phyloP scores from a whole-genome alignment of 208 protist species.

The Jaenimonas drosophilae region DNA sequence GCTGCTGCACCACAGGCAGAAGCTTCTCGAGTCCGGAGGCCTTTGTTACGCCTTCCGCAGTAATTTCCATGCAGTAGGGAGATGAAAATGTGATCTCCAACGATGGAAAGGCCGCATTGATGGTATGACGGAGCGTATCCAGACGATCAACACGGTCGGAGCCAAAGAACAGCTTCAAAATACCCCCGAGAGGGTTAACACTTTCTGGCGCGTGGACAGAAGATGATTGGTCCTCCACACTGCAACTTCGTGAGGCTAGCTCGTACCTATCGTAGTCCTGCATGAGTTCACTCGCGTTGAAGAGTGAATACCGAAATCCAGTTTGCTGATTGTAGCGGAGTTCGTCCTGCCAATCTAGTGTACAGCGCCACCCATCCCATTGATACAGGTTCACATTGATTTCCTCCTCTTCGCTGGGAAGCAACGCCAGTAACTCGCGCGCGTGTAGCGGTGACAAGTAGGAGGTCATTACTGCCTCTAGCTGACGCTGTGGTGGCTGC shows the following conservation, averaged over 20 bases:
- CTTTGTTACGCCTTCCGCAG: constrained; percentile 3
- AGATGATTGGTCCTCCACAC: no score
- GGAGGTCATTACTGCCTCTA: constrained; percentile 2
- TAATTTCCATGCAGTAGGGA: constrained; percentile 6
- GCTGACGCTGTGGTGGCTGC: no score
- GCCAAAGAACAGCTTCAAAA: constrained; percentile 6
- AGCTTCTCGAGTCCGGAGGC: background rate
- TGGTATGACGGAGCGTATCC: background rate
- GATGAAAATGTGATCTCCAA: constrained; percentile 6
- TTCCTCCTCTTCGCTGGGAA: constrained; percentile 6
- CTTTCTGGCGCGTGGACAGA: background rate
- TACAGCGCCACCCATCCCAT: constrained; percentile 6
- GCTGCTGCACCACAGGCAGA: background rate
- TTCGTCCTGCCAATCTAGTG: constrained; percentile 7
- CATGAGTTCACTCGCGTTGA: constrained; percentile 3
- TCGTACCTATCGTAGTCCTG: constrained; percentile 1
- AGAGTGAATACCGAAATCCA: constrained; percentile 5
- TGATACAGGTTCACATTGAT: constrained; percentile 9
- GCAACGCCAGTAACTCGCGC: constrained; percentile 1
- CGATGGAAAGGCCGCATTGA: background rate
- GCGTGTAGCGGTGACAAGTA: constrained; percentile 1
- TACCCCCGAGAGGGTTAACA: constrained; percentile 2
- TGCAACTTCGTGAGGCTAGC: no score
- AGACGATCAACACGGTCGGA: constrained; percentile 7
- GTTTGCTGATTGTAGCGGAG: constrained; percentile 5